Percentiles rank a stretch among this genome's conserved stretches.
These are phyloP conservation scores for Bothriochloa decipiens DNA, from an alignment of 176 grass and related monocot genomes.

Conservation along the genomic window DNA sequence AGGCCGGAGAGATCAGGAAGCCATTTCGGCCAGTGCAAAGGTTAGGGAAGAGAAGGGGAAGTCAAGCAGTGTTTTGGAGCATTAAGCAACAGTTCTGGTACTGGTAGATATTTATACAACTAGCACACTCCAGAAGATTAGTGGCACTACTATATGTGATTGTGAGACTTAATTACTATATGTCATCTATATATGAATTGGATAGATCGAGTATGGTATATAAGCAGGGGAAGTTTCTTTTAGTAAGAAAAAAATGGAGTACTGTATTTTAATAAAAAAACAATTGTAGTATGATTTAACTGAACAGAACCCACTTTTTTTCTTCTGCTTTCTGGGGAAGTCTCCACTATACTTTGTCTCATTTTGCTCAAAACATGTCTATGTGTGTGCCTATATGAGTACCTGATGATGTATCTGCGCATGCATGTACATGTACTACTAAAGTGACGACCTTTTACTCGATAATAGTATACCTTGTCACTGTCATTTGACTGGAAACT, in stretches of 20 bases:
- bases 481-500: constrained; percentile 57
- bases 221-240: constrained; percentile 38
- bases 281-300: constrained; percentile 41
- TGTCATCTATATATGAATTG: background rate
- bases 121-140: constrained; percentile 3
- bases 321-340: constrained; percentile 50
- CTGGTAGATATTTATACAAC: constrained; percentile 60
- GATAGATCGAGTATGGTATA: background rate
- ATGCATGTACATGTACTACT: constrained; percentile 43
- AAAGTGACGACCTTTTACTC: constrained; percentile 51
- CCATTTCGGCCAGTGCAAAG: constrained; percentile 42
- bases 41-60: constrained; percentile 38
- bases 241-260: background rate
- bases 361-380: constrained; percentile 46
- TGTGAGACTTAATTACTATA: constrained; percentile 18
- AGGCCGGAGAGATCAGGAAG: constrained; percentile 41
- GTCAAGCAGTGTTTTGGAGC: constrained; percentile 48
- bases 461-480: constrained; percentile 48
- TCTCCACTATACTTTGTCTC: constrained; percentile 66
- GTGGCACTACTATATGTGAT: constrained; percentile 4
- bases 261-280: constrained; percentile 34
- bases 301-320: constrained; percentile 52
- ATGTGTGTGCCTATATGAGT: constrained; percentile 36
- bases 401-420: constrained; percentile 35
- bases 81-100: constrained; percentile 43